phyloP scores from a whole-genome alignment of 805 yeast species.

The Ogataea populi-albae region DNA sequence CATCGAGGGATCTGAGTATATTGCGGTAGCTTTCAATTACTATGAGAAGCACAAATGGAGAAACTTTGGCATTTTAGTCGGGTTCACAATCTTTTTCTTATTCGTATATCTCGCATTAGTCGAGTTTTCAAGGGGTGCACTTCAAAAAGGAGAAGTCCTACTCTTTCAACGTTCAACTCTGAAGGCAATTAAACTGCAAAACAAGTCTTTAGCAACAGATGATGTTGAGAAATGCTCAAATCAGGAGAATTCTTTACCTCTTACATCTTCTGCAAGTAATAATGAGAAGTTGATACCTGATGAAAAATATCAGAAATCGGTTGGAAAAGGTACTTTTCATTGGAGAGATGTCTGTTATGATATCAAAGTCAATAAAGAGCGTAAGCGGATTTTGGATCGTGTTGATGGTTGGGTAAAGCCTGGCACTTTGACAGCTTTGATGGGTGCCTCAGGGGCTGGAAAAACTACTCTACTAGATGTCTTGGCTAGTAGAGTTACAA shows the following conservation, averaged over 20 bases:
- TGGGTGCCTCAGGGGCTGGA: slow-evolving; percentile 67
- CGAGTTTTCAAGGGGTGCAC: slow-evolving; percentile 55
- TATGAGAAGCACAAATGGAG: slow-evolving; percentile 67
- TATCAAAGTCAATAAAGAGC: slow-evolving; percentile 42
- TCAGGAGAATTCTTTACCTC: background rate
- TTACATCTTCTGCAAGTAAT: background rate
- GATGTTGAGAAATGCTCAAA: slow-evolving; percentile 19
- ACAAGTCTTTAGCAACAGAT: slow-evolving; percentile 24
- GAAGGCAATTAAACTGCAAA: slow-evolving; percentile 37
- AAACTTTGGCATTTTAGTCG: slow-evolving; percentile 64
- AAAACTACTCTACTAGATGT: slow-evolving; percentile 55
- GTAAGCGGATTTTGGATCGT: slow-evolving; percentile 39
- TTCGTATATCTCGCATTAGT: slow-evolving; percentile 47
- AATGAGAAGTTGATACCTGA: slow-evolving; percentile 17
- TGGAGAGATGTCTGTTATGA: slow-evolving; percentile 62
- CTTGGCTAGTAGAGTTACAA: slow-evolving; percentile 46
- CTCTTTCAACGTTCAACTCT: slow-evolving; percentile 49
- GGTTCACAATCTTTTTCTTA: slow-evolving; percentile 51
- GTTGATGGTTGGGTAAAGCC: slow-evolving; percentile 46
- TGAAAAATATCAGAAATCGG: slow-evolving; percentile 12
- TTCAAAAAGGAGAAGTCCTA: slow-evolving; percentile 64
- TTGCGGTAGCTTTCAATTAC: slow-evolving; percentile 52
- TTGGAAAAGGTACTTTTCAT: slow-evolving; percentile 45
- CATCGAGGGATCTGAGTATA: slow-evolving; percentile 53
- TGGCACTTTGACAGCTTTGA: slow-evolving; percentile 54